These are phyloP conservation scores for Nannochloropsis gaditana DNA, from an alignment of 108 stramenopile genomes.

Conservation along the genomic window DNA sequence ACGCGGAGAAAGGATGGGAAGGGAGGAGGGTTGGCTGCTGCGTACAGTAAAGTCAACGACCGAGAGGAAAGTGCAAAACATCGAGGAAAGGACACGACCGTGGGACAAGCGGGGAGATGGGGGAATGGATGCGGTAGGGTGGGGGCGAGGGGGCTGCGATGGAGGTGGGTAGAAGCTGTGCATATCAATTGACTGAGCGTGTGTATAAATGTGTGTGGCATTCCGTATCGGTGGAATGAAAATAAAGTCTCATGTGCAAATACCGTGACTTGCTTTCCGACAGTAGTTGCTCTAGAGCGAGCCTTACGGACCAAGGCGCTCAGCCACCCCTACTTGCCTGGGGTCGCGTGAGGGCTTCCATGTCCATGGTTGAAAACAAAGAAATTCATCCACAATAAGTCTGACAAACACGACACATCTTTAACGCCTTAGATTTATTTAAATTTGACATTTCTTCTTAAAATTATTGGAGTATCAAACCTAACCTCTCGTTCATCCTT, in stretches of 20 bases:
- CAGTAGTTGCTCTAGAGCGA: not conserved
- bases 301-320: no score
- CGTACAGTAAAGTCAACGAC: not conserved
- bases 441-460: not conserved
- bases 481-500: no score
- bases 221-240: not conserved
- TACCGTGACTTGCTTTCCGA: no score
- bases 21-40: not conserved
- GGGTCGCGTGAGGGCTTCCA: no score
- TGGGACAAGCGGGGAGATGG: not conserved
- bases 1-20: not conserved
- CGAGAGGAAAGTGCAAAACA: not conserved
- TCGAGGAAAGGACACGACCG: not conserved
- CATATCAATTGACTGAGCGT: not conserved
- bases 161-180: not conserved
- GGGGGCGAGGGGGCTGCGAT: not conserved
- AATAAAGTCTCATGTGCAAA: not conserved
- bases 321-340: no score
- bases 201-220: not conserved
- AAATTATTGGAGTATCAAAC: not conserved
- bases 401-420: not conserved
- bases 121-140: not conserved
- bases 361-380: not conserved
- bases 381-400: not conserved
- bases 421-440: not conserved